Base-by-base conservation (phyloP, 495 filamentous ascomycete species). In the Hamigera avellanea region DNA sequence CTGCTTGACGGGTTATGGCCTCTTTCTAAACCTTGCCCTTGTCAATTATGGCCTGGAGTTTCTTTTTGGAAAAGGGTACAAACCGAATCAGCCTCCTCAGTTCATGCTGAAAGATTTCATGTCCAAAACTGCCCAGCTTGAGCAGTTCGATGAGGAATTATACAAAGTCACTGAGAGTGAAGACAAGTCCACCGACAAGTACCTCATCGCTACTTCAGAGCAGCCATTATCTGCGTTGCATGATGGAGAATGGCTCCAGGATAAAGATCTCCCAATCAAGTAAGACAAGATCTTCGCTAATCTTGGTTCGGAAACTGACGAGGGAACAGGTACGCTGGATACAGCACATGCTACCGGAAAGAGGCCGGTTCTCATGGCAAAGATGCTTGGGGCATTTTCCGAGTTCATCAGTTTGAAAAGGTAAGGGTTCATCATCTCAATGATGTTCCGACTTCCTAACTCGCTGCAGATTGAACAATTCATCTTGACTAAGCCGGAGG, bases 361-460 rank as follows among this genome's bases (percentile, higher is more conserved):
- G 91, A 98, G 56, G 91, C 91, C 23, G 91, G 91, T 32, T 60
- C 73, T 14, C 87, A 95, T 51, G 91, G 91, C 25, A 86, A 84
- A 60, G 91, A 98, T 51, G 89, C 93, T 4, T 98, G 91, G 91
- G 91, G 91, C 36, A 85, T 96, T 44, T 98, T 95, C 71, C 80
- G 91, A 48, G 87, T 96, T 27, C 91, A 98, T 61, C 89, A 98
- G 53, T 98, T 98, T 51, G 91, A 95, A 60, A 98, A 98, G 78
- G 76, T 78, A 26, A 48, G 46, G 23, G 10, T 39, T 9, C 9
- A 18, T 16, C 4, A 26, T 45, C 29, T 7, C 9, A 16, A 41
- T 32, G 6, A 14, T 26, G 14, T 19, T 14, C n/a, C 16, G 4
- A 41, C 2, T 9, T 34, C 32, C 44, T 50, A 18, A 52, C 19